Conservation (phyloP, 106 monocot genomes). For the Allium fistulosum region DNA sequence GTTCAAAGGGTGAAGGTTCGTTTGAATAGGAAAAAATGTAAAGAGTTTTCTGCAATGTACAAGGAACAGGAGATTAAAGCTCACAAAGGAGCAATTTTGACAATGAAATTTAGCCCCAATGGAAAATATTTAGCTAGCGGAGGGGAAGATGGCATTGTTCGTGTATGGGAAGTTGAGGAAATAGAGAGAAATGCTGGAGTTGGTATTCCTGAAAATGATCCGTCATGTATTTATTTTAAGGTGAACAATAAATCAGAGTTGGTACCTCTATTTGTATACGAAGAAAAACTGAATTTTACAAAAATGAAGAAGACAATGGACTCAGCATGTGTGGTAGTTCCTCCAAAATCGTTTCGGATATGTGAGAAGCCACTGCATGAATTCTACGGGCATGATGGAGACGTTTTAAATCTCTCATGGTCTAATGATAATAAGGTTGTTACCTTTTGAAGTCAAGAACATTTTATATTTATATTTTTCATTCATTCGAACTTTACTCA, state of each 20-base stretch:
- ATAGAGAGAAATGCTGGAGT: constrained; percentile 12
- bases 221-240: constrained; percentile 50
- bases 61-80: constrained; percentile 45
- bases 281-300: constrained; percentile 29
- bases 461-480: not conserved
- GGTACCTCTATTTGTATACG: constrained; percentile 23
- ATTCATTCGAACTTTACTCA: constrained; percentile 2
- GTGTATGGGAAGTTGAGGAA: constrained; percentile 55
- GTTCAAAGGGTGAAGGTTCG: constrained; percentile 35
- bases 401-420: constrained; percentile 84
- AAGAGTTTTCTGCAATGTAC: constrained; percentile 64
- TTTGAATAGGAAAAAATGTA: constrained; percentile 31
- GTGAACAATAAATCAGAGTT: constrained; percentile 38
- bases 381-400: constrained; percentile 64
- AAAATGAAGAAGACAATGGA: constrained; percentile 26
- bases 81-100: constrained; percentile 61
- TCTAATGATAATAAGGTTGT: constrained; percentile 51
- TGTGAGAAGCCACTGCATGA: constrained; percentile 62
- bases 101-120: constrained; percentile 73
- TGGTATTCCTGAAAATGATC: constrained; percentile 50
- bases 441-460: not conserved
- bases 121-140: constrained; percentile 66
- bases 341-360: constrained; percentile 41
- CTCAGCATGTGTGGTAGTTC: constrained; percentile 71
- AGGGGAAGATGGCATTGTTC: constrained; percentile 74